Evolutionary conservation across 2,329 filamentous ascomycete genomes (phyloP), one percentile per base, ranked within the genome.

Genomic region (Thelonectria rubi): DNA sequence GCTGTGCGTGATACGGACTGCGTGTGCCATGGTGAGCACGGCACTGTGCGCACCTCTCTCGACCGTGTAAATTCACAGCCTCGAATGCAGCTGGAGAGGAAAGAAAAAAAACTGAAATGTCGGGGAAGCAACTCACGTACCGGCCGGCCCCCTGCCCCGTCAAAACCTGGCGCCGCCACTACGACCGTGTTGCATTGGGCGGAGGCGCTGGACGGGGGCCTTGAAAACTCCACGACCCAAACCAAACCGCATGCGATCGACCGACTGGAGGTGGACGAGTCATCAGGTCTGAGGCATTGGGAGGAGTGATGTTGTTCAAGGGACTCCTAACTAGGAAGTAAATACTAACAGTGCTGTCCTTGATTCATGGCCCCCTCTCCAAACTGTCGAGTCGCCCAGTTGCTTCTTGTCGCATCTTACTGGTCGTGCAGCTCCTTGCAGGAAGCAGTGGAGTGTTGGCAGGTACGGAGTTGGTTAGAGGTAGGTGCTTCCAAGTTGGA

Each of bases 201-300:
- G 32, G 3, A 9, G 24, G 43, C 17, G 39, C 32, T 34, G 32
- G 37, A 26, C 17, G 21, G 45, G 14, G 45, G 24, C 24, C 21
- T 30, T 30, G 14, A 47, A 42, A 49, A 49, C 43, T 40, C 53
- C 53, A 55, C 45, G 53, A 24, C 21, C 14, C 12, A 26, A n/a
- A 20, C 43, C 11, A 57, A 32, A 43, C 21, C 45, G 43, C 37
- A 57, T 57, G 54, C 54, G 45, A 43, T 43, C 54, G 45, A 42
- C 53, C 45, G 45, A 30, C 46, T 43, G 45, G 5, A 12, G 17
- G 20, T 5, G n/a, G 12, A 18, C 43, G 43, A 26, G 14, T 47
- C 24, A 24, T 24, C 24, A 24, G 24, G 24, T 24, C 24, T 24
- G 24, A 24, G 24, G 24, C 4, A 24, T n/a, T n/a, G n/a, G n/a